Percentiles rank a stretch among this genome's conserved stretches.
These are phyloP conservation scores for Firmiana major DNA, from an alignment of 345 rosid genomes.

Conservation along the genomic window DNA sequence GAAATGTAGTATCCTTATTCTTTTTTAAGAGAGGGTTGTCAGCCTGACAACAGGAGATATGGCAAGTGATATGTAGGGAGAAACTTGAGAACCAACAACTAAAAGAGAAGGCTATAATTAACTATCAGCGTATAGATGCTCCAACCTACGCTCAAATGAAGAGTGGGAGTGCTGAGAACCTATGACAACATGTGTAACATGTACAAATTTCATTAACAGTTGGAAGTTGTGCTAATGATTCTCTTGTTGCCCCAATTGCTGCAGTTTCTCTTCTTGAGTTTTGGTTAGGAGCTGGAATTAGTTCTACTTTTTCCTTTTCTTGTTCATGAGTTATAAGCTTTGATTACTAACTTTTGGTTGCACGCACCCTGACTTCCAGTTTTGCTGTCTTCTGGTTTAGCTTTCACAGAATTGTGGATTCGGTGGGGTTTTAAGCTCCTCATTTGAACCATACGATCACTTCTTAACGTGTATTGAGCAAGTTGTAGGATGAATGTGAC, in stretches of 20 bases:
- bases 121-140: conserved; percentile 28
- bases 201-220: conserved; percentile 44
- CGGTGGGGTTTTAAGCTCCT: not conserved
- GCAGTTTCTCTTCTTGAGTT: not conserved
- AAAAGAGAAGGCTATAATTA: conserved; percentile 37
- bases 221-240: conserved; percentile 48
- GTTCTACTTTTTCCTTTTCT: not conserved
- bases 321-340: not conserved
- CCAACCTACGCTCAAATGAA: conserved; percentile 46
- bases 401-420: not conserved
- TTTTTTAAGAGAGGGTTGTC: not conserved
- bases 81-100: conserved; percentile 36
- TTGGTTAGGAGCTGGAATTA: not conserved
- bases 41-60: conserved; percentile 30
- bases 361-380: not conserved
- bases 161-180: conserved; percentile 64
- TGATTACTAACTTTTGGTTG: not conserved
- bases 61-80: conserved; percentile 56
- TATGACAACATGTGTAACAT: conserved; percentile 52
- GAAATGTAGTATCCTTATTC: not conserved
- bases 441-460: not conserved
- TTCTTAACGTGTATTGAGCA: not conserved
- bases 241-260: not conserved
- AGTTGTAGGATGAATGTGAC: not conserved
- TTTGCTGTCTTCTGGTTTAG: not conserved